phyloP scores from a whole-genome alignment of 2,329 filamentous ascomycete genomes.

The Curvularia spicifera region DNA sequence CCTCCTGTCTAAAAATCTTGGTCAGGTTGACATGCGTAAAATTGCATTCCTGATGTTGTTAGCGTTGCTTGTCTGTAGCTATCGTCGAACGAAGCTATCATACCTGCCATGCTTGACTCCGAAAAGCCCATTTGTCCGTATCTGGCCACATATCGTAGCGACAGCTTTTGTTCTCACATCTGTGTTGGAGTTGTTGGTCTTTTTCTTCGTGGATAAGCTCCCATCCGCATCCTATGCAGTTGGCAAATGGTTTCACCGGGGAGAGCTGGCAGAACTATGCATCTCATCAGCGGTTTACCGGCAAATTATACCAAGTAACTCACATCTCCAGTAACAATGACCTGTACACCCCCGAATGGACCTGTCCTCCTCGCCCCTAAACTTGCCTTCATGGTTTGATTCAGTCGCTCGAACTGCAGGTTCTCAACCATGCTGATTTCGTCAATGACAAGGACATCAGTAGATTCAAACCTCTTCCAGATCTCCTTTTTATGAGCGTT shows the following conservation, averaged over 20 bases:
- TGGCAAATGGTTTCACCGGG: constrained; percentile 63
- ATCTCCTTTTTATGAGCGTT: constrained; percentile 46
- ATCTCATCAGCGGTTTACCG: constrained; percentile 1
- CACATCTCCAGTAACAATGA: constrained; percentile 63
- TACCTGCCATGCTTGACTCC: constrained; percentile 60
- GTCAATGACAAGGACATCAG: constrained; percentile 67
- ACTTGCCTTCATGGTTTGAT: constrained; percentile 55
- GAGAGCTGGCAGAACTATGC: constrained; percentile 53
- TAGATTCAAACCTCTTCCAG: constrained; percentile 50
- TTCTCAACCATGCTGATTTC: constrained; percentile 71
- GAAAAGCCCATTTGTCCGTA: constrained; percentile 67
- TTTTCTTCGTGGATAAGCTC: constrained; percentile 29
- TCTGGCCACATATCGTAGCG: constrained; percentile 51
- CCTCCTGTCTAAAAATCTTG: constrained; percentile 64
- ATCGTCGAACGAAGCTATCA: neutral
- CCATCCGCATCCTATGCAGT: constrained; percentile 59
- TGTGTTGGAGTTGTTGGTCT: constrained; percentile 16
- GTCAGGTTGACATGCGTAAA: constrained; percentile 62
- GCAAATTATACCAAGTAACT: constrained; percentile 34
- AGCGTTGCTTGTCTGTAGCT: neutral
- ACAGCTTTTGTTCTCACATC: constrained; percentile 28
- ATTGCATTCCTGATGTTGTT: constrained; percentile 50
- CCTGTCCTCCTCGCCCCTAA: constrained; percentile 20
- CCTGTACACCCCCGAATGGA: constrained; percentile 59
- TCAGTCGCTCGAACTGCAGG: constrained; percentile 58